Evolutionary conservation across 805 yeast genomes (phyloP), one percentile per base, ranked within the genome.

Genomic region (Hemisphaericaspora nanyangensis): DNA sequence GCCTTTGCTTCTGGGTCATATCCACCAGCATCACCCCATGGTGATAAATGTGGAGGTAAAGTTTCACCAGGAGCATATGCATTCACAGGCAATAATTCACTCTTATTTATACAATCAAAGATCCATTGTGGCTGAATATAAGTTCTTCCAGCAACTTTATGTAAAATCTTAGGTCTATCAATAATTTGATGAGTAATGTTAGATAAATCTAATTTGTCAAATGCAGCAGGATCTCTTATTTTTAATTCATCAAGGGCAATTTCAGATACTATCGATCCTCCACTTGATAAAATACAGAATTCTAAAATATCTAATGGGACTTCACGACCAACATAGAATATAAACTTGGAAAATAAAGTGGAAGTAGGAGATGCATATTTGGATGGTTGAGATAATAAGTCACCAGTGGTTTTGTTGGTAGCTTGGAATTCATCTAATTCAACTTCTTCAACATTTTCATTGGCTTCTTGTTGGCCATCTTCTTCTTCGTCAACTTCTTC

Each of bases 91-190:
- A 85, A 70, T 44, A 93, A 71, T 43, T 76, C 71, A 35, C 79
- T 76, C 64, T 84, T 83, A 69, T 93, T 93, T 44, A 93, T 68
- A 55, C 84, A 82, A 61, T 93, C 99, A 60, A 93, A 90, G 22
- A 93, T 73, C 99, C 99, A 93, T 71, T 93, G 99, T 15, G 99
- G 99, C 68, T 93, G 99, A 34, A 91, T 62, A 57, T 93, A 93
- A 0, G 95, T 86, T 70, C 98, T 80, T 37, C 96, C 96, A 44
- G 88, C 84, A 31, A 89, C 87, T 58, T 82, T 86, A 47, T 78
- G 74, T 20, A 73, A 58, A 31, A 91, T 63, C 54, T 80, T 81
- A 22, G 99, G 98, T 63, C 99, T 81, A 64, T 93, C 99, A 47
- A 83, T 82, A 51, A 93, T 83, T 64, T 91, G 98, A 63, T 93